These are phyloP conservation scores for Ilyonectria robusta DNA, from an alignment of 2,329 filamentous ascomycete species.

Conservation along the genomic window DNA sequence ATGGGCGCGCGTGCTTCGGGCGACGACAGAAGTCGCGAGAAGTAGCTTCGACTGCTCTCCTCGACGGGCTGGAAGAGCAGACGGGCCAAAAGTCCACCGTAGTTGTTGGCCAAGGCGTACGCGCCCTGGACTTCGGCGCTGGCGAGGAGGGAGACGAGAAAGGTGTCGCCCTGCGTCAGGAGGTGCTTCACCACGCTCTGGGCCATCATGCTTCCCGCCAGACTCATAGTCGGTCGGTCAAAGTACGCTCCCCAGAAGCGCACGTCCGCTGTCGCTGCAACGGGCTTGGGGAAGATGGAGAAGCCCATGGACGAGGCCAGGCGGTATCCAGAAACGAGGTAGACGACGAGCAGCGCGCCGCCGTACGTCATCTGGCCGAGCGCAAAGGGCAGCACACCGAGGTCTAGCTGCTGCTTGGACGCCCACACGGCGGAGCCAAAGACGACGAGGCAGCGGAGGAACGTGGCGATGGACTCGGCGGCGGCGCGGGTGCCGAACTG, in stretches of 20 bases:
- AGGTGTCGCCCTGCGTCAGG: conserved; percentile 93
- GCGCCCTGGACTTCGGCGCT: conserved; percentile 87
- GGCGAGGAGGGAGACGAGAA: conserved; percentile 85
- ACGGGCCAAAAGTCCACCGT: conserved; percentile 88
- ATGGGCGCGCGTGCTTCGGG: conserved; percentile 35
- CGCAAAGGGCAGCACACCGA: conserved; percentile 90
- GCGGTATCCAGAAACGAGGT: conserved; percentile 72
- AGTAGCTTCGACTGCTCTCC: conserved; percentile 91
- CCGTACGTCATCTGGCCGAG: conserved; percentile 88
- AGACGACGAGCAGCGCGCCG: conserved; percentile 76
- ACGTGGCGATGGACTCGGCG: conserved; percentile 87
- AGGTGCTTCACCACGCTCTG: conserved; percentile 94
- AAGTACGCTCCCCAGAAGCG: conserved; percentile 74
- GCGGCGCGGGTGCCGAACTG: conserved; percentile 84
- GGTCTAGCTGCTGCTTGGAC: conserved; percentile 60
- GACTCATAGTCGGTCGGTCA: conserved; percentile 76
- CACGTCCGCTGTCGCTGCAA: conserved; percentile 44
- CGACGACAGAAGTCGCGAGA: conserved; percentile 80
- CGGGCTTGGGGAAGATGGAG: conserved; percentile 72
- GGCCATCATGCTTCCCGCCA: conserved; percentile 86
- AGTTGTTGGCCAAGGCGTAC: conserved; percentile 95
- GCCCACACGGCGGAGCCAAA: conserved; percentile 79
- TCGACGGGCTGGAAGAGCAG: conserved; percentile 96
- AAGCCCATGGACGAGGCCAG: conserved; percentile 74
- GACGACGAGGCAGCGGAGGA: conserved; percentile 81